phyloP scores from a whole-genome alignment of 2,329 filamentous ascomycete species.

The Sporothrix pseudoabietina region DNA sequence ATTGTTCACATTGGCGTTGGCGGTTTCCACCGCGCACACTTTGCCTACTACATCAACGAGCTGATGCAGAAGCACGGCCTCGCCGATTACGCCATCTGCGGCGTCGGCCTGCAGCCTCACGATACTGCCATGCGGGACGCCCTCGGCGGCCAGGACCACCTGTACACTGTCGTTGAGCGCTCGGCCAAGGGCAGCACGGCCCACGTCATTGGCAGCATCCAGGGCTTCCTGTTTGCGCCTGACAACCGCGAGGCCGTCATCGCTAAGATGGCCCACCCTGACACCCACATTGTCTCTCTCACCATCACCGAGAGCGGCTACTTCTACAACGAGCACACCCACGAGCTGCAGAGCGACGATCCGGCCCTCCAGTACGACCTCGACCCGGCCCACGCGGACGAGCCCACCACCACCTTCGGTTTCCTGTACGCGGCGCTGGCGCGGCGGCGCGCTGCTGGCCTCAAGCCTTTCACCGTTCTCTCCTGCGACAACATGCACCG shows the following conservation, averaged over 20 bases:
- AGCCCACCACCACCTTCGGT: constrained; percentile 53
- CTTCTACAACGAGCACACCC: constrained; percentile 62
- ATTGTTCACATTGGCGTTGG: constrained; percentile 59
- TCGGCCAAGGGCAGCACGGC: constrained; percentile 53
- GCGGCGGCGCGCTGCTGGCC: constrained; percentile 49
- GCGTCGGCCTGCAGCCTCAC: constrained; percentile 54
- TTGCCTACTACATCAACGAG: constrained; percentile 55
- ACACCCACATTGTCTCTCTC: constrained; percentile 57
- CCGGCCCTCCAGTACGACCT: constrained; percentile 55
- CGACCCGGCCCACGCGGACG: constrained; percentile 48
- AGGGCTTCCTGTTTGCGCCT: constrained; percentile 55
- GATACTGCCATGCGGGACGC: constrained; percentile 56
- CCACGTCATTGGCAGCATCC: constrained; percentile 55
- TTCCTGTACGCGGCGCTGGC: constrained; percentile 56
- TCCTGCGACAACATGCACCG: constrained; percentile 62
- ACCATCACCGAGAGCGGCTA: constrained; percentile 60
- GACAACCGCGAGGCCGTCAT: constrained; percentile 56
- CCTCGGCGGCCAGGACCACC: constrained; percentile 51
- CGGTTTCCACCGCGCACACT: constrained; percentile 57
- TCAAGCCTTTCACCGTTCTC: constrained; percentile 57
- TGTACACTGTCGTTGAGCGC: constrained; percentile 59
- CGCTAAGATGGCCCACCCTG: constrained; percentile 57
- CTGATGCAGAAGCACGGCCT: constrained; percentile 51
- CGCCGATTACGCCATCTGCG: constrained; percentile 54
- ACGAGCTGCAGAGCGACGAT: constrained; percentile 52